phyloP scores from a whole-genome alignment of 805 yeast species.

The Danielia reshetovae region DNA sequence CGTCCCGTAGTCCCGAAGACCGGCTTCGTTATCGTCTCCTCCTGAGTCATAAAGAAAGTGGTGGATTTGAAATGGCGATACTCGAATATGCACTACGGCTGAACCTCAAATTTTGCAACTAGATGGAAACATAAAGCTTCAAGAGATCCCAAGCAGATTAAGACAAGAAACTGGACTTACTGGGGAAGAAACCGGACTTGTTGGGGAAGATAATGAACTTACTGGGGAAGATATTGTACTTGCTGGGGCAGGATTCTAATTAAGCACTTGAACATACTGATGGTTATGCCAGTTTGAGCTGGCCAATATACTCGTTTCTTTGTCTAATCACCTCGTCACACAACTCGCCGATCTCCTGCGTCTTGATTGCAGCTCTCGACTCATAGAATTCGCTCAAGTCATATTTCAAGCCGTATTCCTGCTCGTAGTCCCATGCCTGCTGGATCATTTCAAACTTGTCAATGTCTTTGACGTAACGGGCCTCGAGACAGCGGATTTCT shows the following conservation, averaged over 20 bases:
- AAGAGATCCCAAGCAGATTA: too few species aligned
- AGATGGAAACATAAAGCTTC: too few species aligned
- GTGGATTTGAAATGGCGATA: background rate
- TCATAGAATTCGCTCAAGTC: conserved; percentile 67
- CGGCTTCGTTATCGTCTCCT: conserved; percentile 27
- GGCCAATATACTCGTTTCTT: conserved; percentile 12
- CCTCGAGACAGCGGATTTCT: conserved; percentile 74
- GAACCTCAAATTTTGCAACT: too few species aligned
- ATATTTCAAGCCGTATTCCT: conserved; percentile 49
- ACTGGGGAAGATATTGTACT: too few species aligned
- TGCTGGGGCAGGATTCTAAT: too few species aligned
- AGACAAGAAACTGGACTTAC: too few species aligned
- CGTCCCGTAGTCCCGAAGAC: conserved; percentile 58
- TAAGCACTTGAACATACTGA: too few species aligned
- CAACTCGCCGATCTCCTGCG: conserved; percentile 66
- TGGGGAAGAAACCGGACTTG: too few species aligned
- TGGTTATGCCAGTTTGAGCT: conserved; percentile 4
- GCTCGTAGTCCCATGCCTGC: conserved; percentile 83
- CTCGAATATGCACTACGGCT: background rate
- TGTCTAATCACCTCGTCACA: conserved; percentile 44
- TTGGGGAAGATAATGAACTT: too few species aligned
- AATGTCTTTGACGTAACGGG: conserved; percentile 86
- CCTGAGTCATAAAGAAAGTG: conserved; percentile 1
- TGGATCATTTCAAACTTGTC: conserved; percentile 86
- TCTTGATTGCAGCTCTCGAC: conserved; percentile 60